Conservation (phyloP, 768 basidiomycete species). For the Leccinum olivaceopallidum region DNA sequence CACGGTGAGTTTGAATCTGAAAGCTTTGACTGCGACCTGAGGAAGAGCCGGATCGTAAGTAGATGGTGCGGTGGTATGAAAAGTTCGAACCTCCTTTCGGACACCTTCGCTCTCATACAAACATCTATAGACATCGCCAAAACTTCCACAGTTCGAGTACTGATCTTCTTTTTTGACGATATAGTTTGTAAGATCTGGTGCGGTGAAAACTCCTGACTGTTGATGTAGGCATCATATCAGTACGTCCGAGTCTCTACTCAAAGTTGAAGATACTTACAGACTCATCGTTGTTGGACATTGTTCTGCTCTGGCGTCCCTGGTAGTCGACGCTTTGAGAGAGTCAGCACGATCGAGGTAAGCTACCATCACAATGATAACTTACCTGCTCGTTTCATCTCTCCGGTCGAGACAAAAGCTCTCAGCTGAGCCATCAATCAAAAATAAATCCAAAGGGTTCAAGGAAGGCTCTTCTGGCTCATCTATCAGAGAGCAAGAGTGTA, state of each 20-base stretch:
- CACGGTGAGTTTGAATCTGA: background rate
- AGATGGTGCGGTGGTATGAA: background rate
- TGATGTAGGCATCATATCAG: background rate
- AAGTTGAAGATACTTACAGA: too few species aligned
- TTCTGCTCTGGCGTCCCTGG: too few species aligned
- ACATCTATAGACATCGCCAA: background rate
- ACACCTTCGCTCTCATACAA: background rate
- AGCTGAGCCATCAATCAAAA: background rate
- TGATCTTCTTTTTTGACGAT: background rate
- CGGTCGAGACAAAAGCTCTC: background rate
- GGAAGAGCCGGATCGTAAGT: background rate
- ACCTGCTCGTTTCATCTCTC: too few species aligned
- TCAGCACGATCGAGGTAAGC: too few species aligned
- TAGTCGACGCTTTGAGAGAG: too few species aligned
- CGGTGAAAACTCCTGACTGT: background rate
- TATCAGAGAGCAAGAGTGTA: too few species aligned
- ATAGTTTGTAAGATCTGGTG: background rate
- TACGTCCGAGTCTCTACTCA: too few species aligned
- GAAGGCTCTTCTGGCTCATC: background rate
- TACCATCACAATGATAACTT: too few species aligned
- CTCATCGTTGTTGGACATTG: background rate
- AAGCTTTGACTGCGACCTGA: background rate
- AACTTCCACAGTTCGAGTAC: background rate
- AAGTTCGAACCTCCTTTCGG: background rate
- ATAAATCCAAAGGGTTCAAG: background rate